Conservation (phyloP, 129 eudicot genomes). For the Helianthus tuberosus region DNA sequence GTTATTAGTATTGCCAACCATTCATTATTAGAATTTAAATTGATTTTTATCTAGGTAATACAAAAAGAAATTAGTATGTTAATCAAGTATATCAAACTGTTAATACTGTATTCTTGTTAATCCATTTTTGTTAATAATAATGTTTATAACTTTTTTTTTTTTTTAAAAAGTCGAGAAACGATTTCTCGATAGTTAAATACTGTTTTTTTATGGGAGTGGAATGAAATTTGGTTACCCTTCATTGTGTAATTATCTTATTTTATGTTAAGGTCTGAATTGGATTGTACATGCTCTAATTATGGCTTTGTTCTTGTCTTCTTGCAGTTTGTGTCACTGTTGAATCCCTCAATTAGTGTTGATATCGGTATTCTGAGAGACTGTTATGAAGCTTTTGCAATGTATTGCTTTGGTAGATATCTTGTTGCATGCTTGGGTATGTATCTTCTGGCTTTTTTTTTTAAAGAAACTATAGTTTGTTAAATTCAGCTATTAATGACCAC, state of each 20-base stretch:
- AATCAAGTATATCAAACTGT: not conserved
- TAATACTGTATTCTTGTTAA: not conserved
- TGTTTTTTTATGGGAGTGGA: not conserved
- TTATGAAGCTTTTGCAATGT: conserved; percentile 99
- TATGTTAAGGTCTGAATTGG: not conserved
- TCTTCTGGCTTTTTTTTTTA: not conserved
- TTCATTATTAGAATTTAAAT: not conserved
- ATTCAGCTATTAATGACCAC: not conserved
- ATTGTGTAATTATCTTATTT: not conserved
- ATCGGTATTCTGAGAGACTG: conserved; percentile 94
- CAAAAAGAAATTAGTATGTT: not conserved
- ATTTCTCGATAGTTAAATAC: not conserved
- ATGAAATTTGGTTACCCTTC: not conserved
- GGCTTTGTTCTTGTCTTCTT: conserved; percentile 27
- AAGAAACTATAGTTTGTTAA: conserved; percentile 7
- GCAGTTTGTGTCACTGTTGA: conserved; percentile 83
- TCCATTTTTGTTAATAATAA: not conserved
- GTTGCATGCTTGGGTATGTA: conserved; percentile 93
- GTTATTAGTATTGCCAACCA: not conserved
- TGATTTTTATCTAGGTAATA: not conserved
- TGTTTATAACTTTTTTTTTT: not conserved
- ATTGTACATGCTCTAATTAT: not conserved
- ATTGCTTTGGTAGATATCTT: conserved; percentile 98
- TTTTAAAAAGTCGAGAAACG: too few species aligned
- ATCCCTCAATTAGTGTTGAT: conserved; percentile 90